Evolutionary conservation across 1,139 yeast genomes (phyloP).

Genomic region (Yamadazyma blattariae): DNA sequence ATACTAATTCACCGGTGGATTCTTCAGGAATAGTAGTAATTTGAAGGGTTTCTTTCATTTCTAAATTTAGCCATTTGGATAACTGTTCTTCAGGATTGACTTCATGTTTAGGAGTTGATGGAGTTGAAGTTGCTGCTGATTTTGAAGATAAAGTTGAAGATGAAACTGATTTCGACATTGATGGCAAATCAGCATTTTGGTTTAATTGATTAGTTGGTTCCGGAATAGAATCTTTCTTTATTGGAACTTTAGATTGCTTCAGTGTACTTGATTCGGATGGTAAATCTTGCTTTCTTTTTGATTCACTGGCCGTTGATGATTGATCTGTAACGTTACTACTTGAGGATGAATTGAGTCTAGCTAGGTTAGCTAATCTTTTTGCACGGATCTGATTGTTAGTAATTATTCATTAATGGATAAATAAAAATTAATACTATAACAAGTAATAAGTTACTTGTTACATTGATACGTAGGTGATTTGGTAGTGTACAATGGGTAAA

Average conservation of each 20-base stretch:
- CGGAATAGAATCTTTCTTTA: no score
- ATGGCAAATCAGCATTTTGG: conserved; percentile 6
- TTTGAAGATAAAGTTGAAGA: not conserved
- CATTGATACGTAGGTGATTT: no score
- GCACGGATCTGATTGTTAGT: conserved; percentile 48
- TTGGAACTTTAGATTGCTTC: no score
- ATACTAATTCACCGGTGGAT: conserved; percentile 17
- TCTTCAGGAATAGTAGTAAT: conserved; percentile 26
- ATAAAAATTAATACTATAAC: no score
- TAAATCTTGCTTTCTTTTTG: not conserved
- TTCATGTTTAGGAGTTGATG: conserved; percentile 1
- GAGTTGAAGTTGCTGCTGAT: conserved; percentile 1
- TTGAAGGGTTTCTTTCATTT: conserved; percentile 37
- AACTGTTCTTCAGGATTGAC: conserved; percentile 19
- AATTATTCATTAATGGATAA: no score
- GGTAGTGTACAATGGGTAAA: no score
- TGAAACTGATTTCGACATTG: no score
- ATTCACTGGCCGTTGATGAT: not conserved
- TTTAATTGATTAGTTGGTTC: no score
- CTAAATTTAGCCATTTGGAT: conserved; percentile 27
- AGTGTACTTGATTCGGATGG: not conserved
- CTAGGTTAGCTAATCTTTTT: conserved; percentile 53
- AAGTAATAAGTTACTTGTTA: no score
- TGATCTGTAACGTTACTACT: not conserved
- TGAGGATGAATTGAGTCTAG: no score